Evolutionary conservation across 495 filamentous ascomycete species (phyloP).

Genomic region (Penicillium paradoxum): DNA sequence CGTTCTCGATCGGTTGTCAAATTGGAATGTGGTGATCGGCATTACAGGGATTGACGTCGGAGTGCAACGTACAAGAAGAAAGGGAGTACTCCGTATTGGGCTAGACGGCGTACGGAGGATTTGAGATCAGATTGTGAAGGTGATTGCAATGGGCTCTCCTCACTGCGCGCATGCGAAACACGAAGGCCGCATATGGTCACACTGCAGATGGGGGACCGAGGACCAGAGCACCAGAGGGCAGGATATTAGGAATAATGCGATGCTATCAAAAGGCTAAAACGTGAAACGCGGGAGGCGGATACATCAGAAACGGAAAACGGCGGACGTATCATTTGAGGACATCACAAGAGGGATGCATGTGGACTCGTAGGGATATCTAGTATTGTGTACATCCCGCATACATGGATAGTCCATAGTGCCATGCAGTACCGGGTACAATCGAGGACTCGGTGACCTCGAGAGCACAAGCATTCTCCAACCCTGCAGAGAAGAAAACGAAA

Average conservation of each 20-base stretch:
- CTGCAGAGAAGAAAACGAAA: no score
- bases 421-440: no score
- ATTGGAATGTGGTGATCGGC: slow-evolving; percentile 5
- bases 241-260: no score
- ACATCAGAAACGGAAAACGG: neutral
- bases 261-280: neutral
- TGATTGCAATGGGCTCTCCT: slow-evolving; percentile 4
- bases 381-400: neutral
- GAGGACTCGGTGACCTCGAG: no score
- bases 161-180: slow-evolving; percentile 16
- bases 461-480: neutral
- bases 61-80: no score
- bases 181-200: neutral
- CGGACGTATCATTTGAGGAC: neutral
- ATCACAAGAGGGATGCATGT: neutral
- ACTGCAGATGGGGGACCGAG: neutral
- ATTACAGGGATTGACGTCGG: neutral
- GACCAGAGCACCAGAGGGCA: no score
- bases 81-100: no score
- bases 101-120: no score
- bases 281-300: neutral
- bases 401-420: no score
- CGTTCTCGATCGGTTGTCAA: neutral
- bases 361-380: no score
- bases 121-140: neutral